Base-by-base conservation (phyloP, 257 asterid genomes). In the Nicotiana tabacum region DNA sequence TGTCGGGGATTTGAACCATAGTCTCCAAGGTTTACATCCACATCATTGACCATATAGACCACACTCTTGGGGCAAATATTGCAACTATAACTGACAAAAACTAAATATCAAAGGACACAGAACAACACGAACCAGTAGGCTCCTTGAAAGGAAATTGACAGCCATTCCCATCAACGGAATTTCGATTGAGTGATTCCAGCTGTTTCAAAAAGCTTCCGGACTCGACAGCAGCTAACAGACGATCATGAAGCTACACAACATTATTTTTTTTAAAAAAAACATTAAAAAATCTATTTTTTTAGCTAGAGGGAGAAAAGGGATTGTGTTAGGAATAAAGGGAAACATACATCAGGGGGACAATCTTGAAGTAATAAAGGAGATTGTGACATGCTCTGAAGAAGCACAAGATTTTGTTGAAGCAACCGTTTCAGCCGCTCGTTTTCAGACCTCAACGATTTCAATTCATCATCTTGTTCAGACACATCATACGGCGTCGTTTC, bases 341-440 rank as follows among this genome's bases (percentile, higher is more conserved):
- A n/a, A 70, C 89, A 67, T 87, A 91, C 98, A 94, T 95, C 96
- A 30, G 92, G 69, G 4, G 98, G 98, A 85, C 95, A 93, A 83
- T 91, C 77, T 56, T 83, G 90, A 66, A 87, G 60, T 55, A 90
- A 70, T 35, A 87, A 60, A 77, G 95, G 86, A n/a, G 97, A 89
- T 39, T 60, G 83, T 48, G 97, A 87, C 43, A 93, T 88, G 81
- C 88, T 87, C 6, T 87, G 89, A 10, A 96, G 90, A 74, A 94
- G 92, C 80, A 85, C 82, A 66, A 96, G 90, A 87, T 94, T 96
- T 51, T 89, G 89, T 90, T 96, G 91, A n/a, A 96, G 94, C 88
- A 92, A 81, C 46, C 83, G 82, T 51, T 92, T 92, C 48, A 96
- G 95, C 69, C 95, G 92, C 62, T 82, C 90, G 80, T 93, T 96